Base-by-base conservation (phyloP, 495 filamentous ascomycete genomes). In the Cercophora samala region DNA sequence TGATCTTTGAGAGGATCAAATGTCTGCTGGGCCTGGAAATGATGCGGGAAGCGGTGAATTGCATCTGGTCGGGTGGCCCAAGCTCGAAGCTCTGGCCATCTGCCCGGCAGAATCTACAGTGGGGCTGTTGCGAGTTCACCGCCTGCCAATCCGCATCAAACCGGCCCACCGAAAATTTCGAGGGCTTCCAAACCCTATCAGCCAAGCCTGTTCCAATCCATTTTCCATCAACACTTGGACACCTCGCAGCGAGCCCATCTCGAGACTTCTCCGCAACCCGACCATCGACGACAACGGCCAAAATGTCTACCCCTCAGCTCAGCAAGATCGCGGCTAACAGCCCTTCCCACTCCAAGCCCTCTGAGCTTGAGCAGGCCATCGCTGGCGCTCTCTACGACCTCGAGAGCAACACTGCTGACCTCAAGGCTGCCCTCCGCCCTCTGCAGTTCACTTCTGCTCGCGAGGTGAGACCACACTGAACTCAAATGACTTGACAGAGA, bases 281-380 rank as follows among this genome's bases (percentile, higher is more conserved):
- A 62, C 51, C 63, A 72, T 61, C 69, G 64, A 65, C 72, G 72
- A 73, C 75, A 75, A 75, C 76, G 76, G 80, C 77, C 78, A 82
- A 71, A 72, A 84, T 84, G 81, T 76, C 72, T 74, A 72, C 79
- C 73, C 90, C 84, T 64, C 85, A 90, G 77, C 83, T 95, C 81
- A 94, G 94, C 89, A 98, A 98, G 92, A 98, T 99, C 81, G 93
- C 94, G 79, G 81, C 88, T 73, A 98, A 93, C 87, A 96, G 92
- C 86, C 90, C 93, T 58, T 97, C 93, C 78, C 89, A 93, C 84
- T 85, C 89, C 79, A 92, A 88, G 81, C 95, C 95, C 70, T 95
- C 92, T 68, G 95, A 99, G 87, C 87, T 97, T 72, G 95, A 99
- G 91, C 88, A 84, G 77, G 90, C 80, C 84, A 95, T 99, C 78